Evolutionary conservation across 305 asterid genomes (phyloP).

Genomic region (Rubia tinctorum): DNA sequence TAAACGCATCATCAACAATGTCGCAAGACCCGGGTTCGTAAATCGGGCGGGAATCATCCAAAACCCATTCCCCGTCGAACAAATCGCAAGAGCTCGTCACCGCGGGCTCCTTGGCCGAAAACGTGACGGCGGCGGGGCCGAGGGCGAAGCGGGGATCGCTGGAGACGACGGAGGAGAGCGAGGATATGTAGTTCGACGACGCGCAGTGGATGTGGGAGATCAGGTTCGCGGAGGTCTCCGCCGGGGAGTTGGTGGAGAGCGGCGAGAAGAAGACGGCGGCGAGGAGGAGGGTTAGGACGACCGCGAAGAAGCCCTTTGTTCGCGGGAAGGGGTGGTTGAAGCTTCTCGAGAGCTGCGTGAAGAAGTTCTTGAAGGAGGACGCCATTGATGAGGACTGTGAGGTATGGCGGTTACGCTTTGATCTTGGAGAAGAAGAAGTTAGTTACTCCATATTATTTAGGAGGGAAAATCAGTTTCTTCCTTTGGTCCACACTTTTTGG

Average conservation of each 20-base stretch:
- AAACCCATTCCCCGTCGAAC: conserved; percentile 83
- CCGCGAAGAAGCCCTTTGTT: not conserved
- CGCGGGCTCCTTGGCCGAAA: not conserved
- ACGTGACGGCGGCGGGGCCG: not conserved
- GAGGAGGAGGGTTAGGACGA: not conserved
- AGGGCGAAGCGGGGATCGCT: not conserved
- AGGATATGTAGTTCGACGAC: not conserved
- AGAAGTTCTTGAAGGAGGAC: not conserved
- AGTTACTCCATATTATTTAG: not conserved
- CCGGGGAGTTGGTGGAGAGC: not conserved
- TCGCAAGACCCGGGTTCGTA: conserved; percentile 90
- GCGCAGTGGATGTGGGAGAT: not conserved
- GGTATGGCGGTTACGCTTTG: not conserved
- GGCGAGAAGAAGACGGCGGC: not conserved
- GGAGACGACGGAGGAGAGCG: not conserved
- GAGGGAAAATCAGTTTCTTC: not conserved
- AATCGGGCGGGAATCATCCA: conserved; percentile 69
- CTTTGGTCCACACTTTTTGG: not conserved
- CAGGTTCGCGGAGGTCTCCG: not conserved
- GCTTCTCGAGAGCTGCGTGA: not conserved
- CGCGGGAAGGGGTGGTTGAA: not conserved
- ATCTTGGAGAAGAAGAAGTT: not conserved
- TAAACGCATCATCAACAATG: conserved; percentile 80
- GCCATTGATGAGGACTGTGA: not conserved
- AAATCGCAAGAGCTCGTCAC: conserved; percentile 56